Conservation (phyloP, 2,329 filamentous ascomycete species). For the Diplodia mutila region DNA sequence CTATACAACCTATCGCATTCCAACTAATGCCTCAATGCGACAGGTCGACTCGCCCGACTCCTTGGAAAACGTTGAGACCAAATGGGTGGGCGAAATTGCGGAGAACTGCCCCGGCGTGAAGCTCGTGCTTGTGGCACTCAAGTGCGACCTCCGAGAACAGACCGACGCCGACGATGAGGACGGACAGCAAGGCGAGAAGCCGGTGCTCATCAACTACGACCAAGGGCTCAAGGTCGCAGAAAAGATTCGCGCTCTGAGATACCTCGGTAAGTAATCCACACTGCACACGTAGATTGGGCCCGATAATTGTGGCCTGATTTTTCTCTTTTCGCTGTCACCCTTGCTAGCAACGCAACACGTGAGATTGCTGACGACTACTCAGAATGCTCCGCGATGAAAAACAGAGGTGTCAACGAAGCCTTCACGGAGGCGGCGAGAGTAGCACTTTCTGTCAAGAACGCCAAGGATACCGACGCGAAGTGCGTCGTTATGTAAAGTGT, state of each 20-base stretch:
- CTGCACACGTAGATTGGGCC: constrained; percentile 5
- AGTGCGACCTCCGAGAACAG: constrained; percentile 90
- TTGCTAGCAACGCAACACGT: background rate
- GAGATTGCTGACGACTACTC: constrained; percentile 26
- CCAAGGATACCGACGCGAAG: constrained; percentile 51
- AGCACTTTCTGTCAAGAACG: constrained; percentile 66
- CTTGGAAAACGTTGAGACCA: constrained; percentile 96
- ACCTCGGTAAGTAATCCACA: constrained; percentile 64
- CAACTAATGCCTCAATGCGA: background rate
- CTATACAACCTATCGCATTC: background rate
- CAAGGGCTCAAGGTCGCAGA: constrained; percentile 89
- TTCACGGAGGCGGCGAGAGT: constrained; percentile 98
- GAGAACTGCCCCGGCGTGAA: constrained; percentile 97
- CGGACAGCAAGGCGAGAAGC: constrained; percentile 46
- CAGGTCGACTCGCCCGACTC: constrained; percentile 91
- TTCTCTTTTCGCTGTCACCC: background rate
- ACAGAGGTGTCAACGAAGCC: constrained; percentile 96
- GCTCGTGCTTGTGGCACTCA: constrained; percentile 91
- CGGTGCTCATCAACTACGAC: constrained; percentile 83
- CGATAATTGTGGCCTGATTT: background rate
- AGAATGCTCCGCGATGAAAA: constrained; percentile 99
- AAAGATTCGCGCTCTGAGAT: constrained; percentile 88
- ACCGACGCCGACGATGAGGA: constrained; percentile 66
- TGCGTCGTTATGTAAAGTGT: constrained; percentile 47
- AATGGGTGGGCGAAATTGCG: constrained; percentile 97